A percentile compares a stretch with the other conserved stretches of the same genome.
Evolutionary conservation across 306 rosid genomes (phyloP).

Genomic region (Cotoneaster glaucophyllus): DNA sequence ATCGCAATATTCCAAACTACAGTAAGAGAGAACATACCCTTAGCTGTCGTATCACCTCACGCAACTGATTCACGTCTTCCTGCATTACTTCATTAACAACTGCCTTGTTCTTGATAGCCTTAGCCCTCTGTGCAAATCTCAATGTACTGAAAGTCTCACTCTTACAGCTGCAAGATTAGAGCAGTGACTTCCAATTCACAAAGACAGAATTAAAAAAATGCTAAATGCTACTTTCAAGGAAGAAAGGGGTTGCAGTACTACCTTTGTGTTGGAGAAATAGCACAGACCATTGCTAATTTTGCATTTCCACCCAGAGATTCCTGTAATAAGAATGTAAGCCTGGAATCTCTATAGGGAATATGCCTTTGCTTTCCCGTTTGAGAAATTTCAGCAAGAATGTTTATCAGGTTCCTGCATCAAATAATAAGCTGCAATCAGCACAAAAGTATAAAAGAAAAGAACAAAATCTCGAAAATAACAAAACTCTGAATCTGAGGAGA

Average conservation of each 20-base stretch:
- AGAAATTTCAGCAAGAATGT: slow-evolving; percentile 98
- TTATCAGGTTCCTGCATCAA: slow-evolving; percentile 87
- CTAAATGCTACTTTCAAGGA: neutral
- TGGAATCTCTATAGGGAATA: slow-evolving; percentile 96
- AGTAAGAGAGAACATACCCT: slow-evolving; percentile 49
- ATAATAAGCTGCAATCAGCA: slow-evolving; percentile 15
- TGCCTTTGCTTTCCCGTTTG: slow-evolving; percentile 97
- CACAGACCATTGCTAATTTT: slow-evolving; percentile 98
- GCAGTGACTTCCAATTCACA: slow-evolving; percentile 14
- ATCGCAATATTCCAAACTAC: slow-evolving; percentile 13
- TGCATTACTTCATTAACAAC: slow-evolving; percentile 91
- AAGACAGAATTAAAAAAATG: slow-evolving; percentile 6
- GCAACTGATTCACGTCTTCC: slow-evolving; percentile 80
- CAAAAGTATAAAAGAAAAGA: neutral
- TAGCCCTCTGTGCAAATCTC: slow-evolving; percentile 97
- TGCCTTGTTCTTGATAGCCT: slow-evolving; percentile 96
- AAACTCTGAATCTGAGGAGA: neutral
- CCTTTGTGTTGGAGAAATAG: slow-evolving; percentile 95
- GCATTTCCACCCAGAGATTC: slow-evolving; percentile 99
- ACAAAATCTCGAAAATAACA: neutral
- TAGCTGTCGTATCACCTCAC: slow-evolving; percentile 85
- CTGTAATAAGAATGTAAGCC: slow-evolving; percentile 90
- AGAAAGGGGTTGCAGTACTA: slow-evolving; percentile 23
- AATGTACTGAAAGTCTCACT: slow-evolving; percentile 95
- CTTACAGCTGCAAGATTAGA: slow-evolving; percentile 61